These are phyloP conservation scores for Nicotiana benthamiana DNA, from an alignment of 257 asterid genomes.

Conservation along the genomic window DNA sequence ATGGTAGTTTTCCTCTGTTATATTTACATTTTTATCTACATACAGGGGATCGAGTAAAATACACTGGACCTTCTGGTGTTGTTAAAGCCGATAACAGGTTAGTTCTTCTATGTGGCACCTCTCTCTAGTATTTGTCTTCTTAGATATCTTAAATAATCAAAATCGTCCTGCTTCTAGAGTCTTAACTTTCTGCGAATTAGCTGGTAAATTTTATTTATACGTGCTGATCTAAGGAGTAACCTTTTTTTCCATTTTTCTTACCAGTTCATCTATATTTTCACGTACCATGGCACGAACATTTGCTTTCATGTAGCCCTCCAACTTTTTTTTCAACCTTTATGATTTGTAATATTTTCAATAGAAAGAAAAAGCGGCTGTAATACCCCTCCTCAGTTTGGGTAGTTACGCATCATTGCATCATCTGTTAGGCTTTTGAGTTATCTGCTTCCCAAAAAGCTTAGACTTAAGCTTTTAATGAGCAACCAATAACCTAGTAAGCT, in stretches of 20 bases:
- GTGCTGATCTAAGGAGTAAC: not conserved
- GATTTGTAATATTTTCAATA: not conserved
- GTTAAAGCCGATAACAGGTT: constrained; percentile 70
- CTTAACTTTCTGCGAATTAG: not conserved
- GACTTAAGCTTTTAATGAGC: not conserved
- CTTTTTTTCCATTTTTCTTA: not conserved
- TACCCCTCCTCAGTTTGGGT: not conserved
- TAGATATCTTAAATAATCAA: not conserved
- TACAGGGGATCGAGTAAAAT: constrained; percentile 92
- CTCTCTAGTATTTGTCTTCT: not conserved
- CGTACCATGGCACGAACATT: not conserved
- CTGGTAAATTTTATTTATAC: not conserved
- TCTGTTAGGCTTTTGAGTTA: not conserved
- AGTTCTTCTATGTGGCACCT: constrained; percentile 16
- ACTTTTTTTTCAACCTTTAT: not conserved
- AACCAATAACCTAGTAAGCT: not conserved
- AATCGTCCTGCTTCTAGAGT: not conserved
- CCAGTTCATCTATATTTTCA: not conserved
- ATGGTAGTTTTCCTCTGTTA: not conserved
- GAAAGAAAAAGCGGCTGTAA: not conserved
- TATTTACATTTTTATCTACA: constrained; percentile 15
- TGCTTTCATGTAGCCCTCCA: not conserved
- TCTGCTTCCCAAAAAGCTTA: not conserved
- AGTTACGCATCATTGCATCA: not conserved
- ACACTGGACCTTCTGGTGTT: constrained; percentile 58